Evolutionary conservation across 257 asterid genomes (phyloP), one percentile per base, ranked within the genome.

Genomic region (Coffea eugenioides): DNA sequence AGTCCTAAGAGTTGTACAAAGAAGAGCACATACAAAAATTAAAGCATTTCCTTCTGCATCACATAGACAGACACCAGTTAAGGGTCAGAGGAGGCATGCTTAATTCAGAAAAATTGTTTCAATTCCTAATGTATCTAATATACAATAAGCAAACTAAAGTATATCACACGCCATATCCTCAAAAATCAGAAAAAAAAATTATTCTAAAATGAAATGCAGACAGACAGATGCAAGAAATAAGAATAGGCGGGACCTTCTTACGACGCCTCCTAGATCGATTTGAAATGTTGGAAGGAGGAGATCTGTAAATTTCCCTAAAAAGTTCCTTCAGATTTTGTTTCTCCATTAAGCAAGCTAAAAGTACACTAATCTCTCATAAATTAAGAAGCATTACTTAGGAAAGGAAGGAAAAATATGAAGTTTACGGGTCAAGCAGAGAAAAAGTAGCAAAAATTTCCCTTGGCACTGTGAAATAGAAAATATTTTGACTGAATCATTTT

Each of bases 201-300:
- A 7, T 12, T 27, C 34, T 54, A 52, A 11, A 52, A 25, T 46
- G n/a, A n/a, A 31, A 65, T 57, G 39, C 65, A 73, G 14, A 23
- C 73, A 54, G 18, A 5, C 21, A 71, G 34, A 77, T 51, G 46
- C 69, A 70, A 11, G 45, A 45, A 78, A 36, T 62, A n/a, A 43
- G 49, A 49, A 57, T 41, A 15, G 7, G 34, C 77, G 10, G n/a
- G 4, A 51, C 76, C 34, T 31, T 82, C n/a, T 18, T 77, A 21
- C 59, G 80, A 49, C 71, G 49, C 52, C 71, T 73, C 75, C 46
- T 71, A 69, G 43, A 34, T 80, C 10, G 73, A 69, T 67, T 80
- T 57, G 73, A 48, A 41, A 56, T 72, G 13, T 75, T 48, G 65
- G 14, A 23, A 11, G 69, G 69, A 14, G 66, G 52, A 27, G 36